Percentiles rank a stretch among this genome's conserved stretches.
Conservation (phyloP, 2,329 filamentous ascomycete genomes). For the Orbilia javanica region DNA sequence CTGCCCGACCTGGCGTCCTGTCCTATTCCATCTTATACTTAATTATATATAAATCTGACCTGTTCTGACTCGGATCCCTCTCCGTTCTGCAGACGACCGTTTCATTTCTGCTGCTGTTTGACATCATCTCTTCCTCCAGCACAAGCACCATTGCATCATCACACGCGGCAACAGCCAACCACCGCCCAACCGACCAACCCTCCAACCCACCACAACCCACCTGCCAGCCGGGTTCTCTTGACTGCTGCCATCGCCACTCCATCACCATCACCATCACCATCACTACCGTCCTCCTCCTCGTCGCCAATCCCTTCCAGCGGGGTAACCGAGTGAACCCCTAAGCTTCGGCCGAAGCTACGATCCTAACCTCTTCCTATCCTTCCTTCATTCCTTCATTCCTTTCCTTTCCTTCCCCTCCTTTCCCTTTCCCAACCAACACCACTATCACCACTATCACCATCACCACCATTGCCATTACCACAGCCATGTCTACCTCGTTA, state of each 20-base stretch:
- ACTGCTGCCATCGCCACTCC: background rate
- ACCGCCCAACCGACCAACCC: background rate
- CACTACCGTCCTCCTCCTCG: too few species aligned
- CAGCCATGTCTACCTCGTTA: constrained; percentile 36
- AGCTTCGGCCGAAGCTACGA: background rate
- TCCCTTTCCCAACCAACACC: too few species aligned
- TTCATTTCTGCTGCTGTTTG: constrained; percentile 50
- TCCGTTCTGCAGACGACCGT: constrained; percentile 20
- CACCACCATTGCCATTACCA: too few species aligned
- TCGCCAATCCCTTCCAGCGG: background rate
- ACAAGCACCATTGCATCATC: constrained; percentile 56
- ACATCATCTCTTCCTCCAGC: constrained; percentile 39
- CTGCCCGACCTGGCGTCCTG: background rate
- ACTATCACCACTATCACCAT: too few species aligned
- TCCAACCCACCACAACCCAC: background rate
- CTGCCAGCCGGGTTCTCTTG: background rate
- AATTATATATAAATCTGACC: background rate
- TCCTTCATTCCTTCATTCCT: background rate
- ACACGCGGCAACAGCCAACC: constrained; percentile 19
- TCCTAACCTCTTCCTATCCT: background rate
- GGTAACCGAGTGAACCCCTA: background rate
- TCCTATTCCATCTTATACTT: background rate
- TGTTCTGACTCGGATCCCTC: constrained; percentile 22
- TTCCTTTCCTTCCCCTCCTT: background rate
- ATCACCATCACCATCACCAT: background rate